Percentiles rank a stretch among this genome's conserved stretches.
Evolutionary conservation across 148 eudicot species (phyloP).

Genomic region (Selenicereus undatus): DNA sequence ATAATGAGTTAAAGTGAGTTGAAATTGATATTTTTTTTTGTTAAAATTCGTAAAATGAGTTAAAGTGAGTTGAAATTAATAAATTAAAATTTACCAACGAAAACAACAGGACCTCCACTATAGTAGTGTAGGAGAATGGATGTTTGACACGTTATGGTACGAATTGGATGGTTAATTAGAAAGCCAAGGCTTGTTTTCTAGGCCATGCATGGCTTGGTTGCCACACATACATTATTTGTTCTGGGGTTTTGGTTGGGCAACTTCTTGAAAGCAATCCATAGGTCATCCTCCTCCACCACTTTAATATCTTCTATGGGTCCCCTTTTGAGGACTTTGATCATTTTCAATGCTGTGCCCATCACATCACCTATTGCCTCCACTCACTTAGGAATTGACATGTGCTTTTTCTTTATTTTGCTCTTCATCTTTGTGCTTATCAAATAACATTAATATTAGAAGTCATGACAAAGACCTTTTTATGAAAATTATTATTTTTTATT

Average conservation of each 20-base stretch:
- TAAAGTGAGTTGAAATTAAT: too few species aligned
- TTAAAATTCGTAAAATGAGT: too few species aligned
- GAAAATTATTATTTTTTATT: too few species aligned
- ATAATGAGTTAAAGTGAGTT: too few species aligned
- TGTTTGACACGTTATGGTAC: not conserved
- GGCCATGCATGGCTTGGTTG: not conserved
- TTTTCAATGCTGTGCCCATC: not conserved
- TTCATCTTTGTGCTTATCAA: not conserved
- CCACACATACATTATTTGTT: not conserved
- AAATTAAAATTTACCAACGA: too few species aligned
- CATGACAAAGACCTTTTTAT: too few species aligned
- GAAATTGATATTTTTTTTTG: too few species aligned
- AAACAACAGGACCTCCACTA: too few species aligned
- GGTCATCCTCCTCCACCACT: slow-evolving; percentile 12
- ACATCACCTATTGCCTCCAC: not conserved
- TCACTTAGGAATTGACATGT: not conserved
- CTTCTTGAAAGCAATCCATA: not conserved
- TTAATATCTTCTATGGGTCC: slow-evolving; percentile 11
- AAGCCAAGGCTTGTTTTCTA: not conserved
- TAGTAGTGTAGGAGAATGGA: not conserved
- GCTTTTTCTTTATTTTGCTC: not conserved
- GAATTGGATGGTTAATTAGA: not conserved
- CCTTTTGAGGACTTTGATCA: not conserved
- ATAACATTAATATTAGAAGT: not conserved
- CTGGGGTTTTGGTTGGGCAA: not conserved